A percentile compares a stretch with the other conserved stretches of the same genome.
Conservation (phyloP, 2,329 filamentous ascomycete species). For the Sporothrix protearum region DNA sequence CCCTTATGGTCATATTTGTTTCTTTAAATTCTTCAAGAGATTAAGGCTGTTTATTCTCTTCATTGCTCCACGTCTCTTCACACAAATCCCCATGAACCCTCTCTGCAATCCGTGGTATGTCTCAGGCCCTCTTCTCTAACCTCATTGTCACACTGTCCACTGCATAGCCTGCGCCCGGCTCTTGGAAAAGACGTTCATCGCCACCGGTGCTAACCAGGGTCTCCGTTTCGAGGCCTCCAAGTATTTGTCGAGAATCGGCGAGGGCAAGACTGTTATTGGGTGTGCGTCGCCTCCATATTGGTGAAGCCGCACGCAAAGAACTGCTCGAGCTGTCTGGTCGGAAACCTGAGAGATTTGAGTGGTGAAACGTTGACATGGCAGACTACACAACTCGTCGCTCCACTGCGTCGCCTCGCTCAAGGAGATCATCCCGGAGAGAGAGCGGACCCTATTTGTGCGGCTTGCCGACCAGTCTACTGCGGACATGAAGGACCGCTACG, state of each 20-base stretch:
- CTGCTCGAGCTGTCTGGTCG: slow-evolving; percentile 23
- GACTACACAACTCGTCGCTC: slow-evolving; percentile 34
- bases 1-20: not conserved
- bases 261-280: slow-evolving; percentile 43
- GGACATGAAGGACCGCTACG: slow-evolving; percentile 35
- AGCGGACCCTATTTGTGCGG: slow-evolving; percentile 31
- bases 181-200: slow-evolving; percentile 35
- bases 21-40: no score
- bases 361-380: slow-evolving; percentile 48
- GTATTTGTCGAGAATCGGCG: slow-evolving; percentile 38
- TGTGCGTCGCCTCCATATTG: slow-evolving; percentile 37
- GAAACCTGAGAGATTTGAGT: slow-evolving; percentile 27
- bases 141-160: slow-evolving; percentile 19
- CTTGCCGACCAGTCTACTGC: slow-evolving; percentile 34
- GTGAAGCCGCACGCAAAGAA: slow-evolving; percentile 31
- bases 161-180: not conserved
- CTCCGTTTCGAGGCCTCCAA: slow-evolving; percentile 41
- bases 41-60: no score
- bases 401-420: slow-evolving; percentile 31
- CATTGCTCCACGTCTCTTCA: no score
- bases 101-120: not conserved
- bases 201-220: slow-evolving; percentile 45
- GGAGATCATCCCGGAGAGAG: slow-evolving; percentile 27
- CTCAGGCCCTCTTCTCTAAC: slow-evolving; percentile 18
- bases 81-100: not conserved